phyloP scores from a whole-genome alignment of 208 protist species.

The Crithidia brevicula region DNA sequence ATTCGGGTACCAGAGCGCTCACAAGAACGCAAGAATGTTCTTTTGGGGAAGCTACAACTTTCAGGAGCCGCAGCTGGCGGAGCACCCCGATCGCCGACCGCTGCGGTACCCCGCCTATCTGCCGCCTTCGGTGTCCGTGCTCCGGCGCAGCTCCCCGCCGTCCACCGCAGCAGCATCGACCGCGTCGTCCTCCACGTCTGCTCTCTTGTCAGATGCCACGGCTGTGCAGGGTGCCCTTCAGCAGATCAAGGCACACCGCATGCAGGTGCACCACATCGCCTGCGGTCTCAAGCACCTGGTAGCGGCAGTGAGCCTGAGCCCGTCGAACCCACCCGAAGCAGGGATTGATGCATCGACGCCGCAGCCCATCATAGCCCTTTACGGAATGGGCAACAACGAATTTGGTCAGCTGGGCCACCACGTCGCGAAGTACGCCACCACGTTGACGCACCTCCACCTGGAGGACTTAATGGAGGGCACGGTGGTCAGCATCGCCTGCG shows the following conservation, averaged over 20 bases:
- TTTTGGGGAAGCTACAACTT: constrained; percentile 91
- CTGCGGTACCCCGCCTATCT: constrained; percentile 76
- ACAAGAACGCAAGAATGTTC: constrained; percentile 57
- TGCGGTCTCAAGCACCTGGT: constrained; percentile 71
- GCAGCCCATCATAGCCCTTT: constrained; percentile 19
- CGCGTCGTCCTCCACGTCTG: constrained; percentile 5
- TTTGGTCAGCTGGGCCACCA: constrained; percentile 68
- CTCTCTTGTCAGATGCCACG: constrained; percentile 11
- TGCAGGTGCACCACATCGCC: constrained; percentile 48
- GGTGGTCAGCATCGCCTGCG: constrained; percentile 65
- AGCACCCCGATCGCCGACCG: constrained; percentile 45
- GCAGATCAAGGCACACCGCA: constrained; percentile 18
- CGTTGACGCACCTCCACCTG: constrained; percentile 56
- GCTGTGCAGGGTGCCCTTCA: constrained; percentile 23
- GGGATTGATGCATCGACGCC: neutral
- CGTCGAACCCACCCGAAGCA: neutral
- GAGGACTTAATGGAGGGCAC: constrained; percentile 51
- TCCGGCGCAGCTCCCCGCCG: constrained; percentile 12
- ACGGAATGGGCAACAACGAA: constrained; percentile 86
- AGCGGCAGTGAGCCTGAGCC: constrained; percentile 29
- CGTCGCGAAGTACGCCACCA: constrained; percentile 65
- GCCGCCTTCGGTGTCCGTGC: constrained; percentile 48
- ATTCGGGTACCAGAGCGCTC: too few species aligned
- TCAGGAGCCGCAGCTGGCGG: constrained; percentile 50
- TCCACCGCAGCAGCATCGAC: neutral